Conservation (phyloP, 2,329 filamentous ascomycete genomes). For the Intubia oerlemansii region DNA sequence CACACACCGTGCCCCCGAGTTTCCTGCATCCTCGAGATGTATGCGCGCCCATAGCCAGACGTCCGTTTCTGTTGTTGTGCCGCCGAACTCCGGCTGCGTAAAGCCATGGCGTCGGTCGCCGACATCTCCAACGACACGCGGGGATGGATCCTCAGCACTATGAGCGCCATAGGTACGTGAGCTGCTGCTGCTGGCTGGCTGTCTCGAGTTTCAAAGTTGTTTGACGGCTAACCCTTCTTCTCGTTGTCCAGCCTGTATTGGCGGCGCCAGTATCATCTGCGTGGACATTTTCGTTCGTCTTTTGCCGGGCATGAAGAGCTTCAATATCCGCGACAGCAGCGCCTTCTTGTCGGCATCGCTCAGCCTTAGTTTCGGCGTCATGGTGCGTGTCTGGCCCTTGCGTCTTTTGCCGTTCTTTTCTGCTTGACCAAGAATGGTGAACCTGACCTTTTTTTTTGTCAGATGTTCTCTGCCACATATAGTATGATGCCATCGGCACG, state of each 20-base stretch:
- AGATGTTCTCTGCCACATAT: slow-evolving; percentile 84
- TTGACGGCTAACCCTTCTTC: no score
- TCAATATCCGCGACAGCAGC: slow-evolving; percentile 78
- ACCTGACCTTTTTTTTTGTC: no score
- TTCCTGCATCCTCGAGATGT: no score
- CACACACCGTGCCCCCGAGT: no score
- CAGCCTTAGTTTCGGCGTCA: slow-evolving; percentile 86
- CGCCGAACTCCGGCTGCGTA: no score
- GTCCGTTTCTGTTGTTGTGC: no score
- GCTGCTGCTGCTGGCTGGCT: no score
- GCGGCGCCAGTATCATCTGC: slow-evolving; percentile 70
- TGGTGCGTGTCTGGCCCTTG: slow-evolving; percentile 36
- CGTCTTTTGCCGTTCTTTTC: no score
- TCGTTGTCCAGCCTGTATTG: slow-evolving; percentile 37
- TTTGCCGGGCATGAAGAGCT: slow-evolving; percentile 53
- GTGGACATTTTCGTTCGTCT: slow-evolving; percentile 57
- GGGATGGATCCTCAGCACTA: slow-evolving; percentile 82
- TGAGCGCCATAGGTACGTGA: slow-evolving; percentile 56
- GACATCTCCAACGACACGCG: slow-evolving; percentile 57
- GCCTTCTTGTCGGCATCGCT: slow-evolving; percentile 71
- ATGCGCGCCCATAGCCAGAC: no score
- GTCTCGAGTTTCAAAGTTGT: slow-evolving; percentile 14
- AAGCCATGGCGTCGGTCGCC: slow-evolving; percentile 2
- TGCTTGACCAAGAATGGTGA: no score
- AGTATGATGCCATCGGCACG: slow-evolving; percentile 83